Evolutionary conservation across 2,329 filamentous ascomycete genomes (phyloP).

Genomic region (Corynespora cassiicola): DNA sequence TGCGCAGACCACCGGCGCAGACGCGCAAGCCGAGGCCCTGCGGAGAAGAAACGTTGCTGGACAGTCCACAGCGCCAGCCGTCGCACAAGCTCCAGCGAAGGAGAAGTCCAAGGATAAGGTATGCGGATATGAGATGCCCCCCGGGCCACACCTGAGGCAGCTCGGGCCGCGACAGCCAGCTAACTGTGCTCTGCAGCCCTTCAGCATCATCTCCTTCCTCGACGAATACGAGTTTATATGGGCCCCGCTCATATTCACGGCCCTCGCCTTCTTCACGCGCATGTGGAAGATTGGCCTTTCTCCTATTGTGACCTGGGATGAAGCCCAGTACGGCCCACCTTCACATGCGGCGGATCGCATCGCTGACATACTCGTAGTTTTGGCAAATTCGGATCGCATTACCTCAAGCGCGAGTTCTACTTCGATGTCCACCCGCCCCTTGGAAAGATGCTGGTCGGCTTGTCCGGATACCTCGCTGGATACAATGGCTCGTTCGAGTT

Average conservation of each 20-base stretch:
- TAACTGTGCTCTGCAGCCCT: conserved; percentile 40
- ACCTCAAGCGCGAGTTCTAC: conserved; percentile 99
- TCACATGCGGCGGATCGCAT: conserved; percentile 8
- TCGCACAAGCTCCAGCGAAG: conserved; percentile 38
- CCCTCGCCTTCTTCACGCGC: conserved; percentile 69
- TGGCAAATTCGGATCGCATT: conserved; percentile 98
- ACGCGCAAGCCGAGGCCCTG: conserved; percentile 51
- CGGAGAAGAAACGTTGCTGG: conserved; percentile 53
- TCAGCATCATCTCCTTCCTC: conserved; percentile 68
- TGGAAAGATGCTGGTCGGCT: conserved; percentile 96
- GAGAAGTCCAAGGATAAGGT: conserved; percentile 59
- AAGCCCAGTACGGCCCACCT: conserved; percentile 68
- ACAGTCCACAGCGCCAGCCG: conserved; percentile 34
- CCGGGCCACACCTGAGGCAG: conserved; percentile 5
- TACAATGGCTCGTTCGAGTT: conserved; percentile 99
- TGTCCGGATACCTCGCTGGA: conserved; percentile 93
- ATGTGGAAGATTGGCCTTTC: conserved; percentile 73
- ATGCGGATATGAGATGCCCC: too few species aligned
- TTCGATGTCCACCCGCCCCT: conserved; percentile 96
- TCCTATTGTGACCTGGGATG: conserved; percentile 77
- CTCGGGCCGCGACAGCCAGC: too few species aligned
- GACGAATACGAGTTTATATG: conserved; percentile 68
- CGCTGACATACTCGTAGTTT: conserved; percentile 64
- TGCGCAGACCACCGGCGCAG: conserved; percentile 47
- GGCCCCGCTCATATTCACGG: conserved; percentile 69